Evolutionary conservation across 768 basidiomycete species (phyloP).

Genomic region (Amanita subjunquillea): DNA sequence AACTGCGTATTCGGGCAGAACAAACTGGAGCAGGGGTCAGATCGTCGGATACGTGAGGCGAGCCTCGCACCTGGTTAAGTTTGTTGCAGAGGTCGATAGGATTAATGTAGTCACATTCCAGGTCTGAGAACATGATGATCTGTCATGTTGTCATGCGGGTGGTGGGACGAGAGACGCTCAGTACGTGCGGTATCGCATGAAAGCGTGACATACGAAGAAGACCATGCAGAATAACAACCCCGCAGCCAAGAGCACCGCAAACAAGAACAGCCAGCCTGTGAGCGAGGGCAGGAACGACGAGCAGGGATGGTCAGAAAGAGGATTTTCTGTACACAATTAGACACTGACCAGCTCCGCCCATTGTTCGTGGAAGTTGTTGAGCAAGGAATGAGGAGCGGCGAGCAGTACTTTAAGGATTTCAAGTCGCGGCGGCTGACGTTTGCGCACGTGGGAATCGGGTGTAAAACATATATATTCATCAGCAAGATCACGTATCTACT

Average conservation of each 20-base stretch:
- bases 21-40: slow-evolving; percentile 50
- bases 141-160: slow-evolving; percentile 18
- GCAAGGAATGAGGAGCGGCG: background rate
- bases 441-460: background rate
- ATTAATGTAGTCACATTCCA: slow-evolving; percentile 99
- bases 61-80: slow-evolving; percentile 77
- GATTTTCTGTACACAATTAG: background rate
- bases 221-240: slow-evolving; percentile 97
- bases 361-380: slow-evolving; percentile 13
- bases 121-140: slow-evolving; percentile 99
- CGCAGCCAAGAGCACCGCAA: slow-evolving; percentile 91
- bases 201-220: slow-evolving; percentile 68
- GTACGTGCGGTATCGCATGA: background rate
- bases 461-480: background rate
- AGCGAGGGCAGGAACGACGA: slow-evolving; percentile 5
- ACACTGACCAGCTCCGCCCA: slow-evolving; percentile 33
- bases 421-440: background rate
- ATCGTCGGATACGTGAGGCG: background rate
- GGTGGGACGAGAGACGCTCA: background rate
- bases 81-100: slow-evolving; percentile 99
- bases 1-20: slow-evolving; percentile 90
- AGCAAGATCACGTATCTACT: slow-evolving; percentile 2
- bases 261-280: slow-evolving; percentile 92
- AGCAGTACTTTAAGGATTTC: background rate
- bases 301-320: slow-evolving; percentile 7